Base-by-base conservation (phyloP, 2,329 filamentous ascomycete species). In the Penicillium capsulatum region DNA sequence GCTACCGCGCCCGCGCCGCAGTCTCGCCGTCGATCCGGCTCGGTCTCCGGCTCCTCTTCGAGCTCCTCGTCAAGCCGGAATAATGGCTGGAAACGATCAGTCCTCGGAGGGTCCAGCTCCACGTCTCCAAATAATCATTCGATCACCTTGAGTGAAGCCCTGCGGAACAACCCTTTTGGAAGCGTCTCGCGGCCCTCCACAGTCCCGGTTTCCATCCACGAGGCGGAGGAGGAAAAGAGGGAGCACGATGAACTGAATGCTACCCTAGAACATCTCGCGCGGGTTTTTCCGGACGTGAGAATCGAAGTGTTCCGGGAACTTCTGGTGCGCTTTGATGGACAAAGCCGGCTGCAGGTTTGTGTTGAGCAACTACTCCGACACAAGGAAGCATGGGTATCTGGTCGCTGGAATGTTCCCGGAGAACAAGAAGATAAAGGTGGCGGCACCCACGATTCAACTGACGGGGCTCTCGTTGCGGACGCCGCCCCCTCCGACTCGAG, bases 271-370 rank as follows among this genome's bases (percentile, higher is more conserved):
- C 57, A 61, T 1, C 58, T 74, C 2, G 64, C 64, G 3, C 57
- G 58, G 8, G 57, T 72, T 9, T 74, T 73, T 31, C 70, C 70
- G 1, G 68, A 72, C 42, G 59, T 72, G 29, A 65, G 65, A 34
- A 52, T 68, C 37, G 70, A 73, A 42, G 69, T 72, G 4, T 69
- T 73, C 29, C 67, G 70, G 5, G 70, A 73, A 50, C 48, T 73
- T 17, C 58, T 73, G 14, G 48, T 64, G 4, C 64, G 64, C 9
- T 73, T 73, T 45, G 68, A 71, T 43, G 70, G 69, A 8, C 54
- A 66, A 31, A 73, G 70, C 44, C 60, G 69, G 36, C 50, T 73
- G 7, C 62, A 71, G 34, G 63, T 73, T 20, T 71, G 67, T 38
- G 67, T 69, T 7, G 70, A 72, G 43, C 68, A 73, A 54, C 55